Percentiles rank a stretch among this genome's conserved stretches.
Conservation (phyloP, 2,329 filamentous ascomycete genomes). For the Zasmidium cellare region DNA sequence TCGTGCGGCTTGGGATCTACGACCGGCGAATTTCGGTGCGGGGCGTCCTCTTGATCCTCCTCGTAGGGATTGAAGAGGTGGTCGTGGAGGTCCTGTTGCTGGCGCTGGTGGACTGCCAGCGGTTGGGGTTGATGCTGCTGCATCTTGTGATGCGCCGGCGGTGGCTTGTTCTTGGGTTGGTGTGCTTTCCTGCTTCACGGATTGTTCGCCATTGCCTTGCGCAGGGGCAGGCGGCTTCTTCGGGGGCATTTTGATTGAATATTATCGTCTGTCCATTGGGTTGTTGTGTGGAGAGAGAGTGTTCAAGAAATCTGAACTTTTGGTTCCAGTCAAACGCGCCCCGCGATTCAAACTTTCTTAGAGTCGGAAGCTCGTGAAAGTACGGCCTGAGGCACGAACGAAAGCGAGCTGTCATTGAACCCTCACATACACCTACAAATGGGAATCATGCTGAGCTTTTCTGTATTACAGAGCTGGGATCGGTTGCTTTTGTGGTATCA, state of each 20-base stretch:
- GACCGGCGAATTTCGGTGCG: slow-evolving; percentile 44
- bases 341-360: neutral
- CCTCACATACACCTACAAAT: too few species aligned
- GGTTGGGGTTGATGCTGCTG: neutral
- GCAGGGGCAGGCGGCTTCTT: neutral
- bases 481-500: slow-evolving; percentile 22
- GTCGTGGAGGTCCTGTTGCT: neutral
- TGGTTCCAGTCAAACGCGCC: neutral
- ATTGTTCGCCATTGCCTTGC: neutral
- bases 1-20: slow-evolving; percentile 46
- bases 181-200: neutral
- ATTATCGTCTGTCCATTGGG: slow-evolving; percentile 3
- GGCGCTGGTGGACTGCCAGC: slow-evolving; percentile 1
- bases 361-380: slow-evolving; percentile 1
- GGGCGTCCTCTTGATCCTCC: slow-evolving; percentile 17
- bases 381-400: neutral
- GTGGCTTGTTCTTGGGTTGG: slow-evolving; percentile 1
- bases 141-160: slow-evolving; percentile 2
- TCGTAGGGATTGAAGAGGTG: slow-evolving; percentile 6
- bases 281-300: neutral
- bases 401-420: too few species aligned
- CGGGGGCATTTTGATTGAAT: neutral
- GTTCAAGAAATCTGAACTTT: neutral
- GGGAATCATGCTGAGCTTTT: too few species aligned
- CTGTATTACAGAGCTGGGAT: slow-evolving; percentile 17